Conservation (phyloP, 495 filamentous ascomycete genomes). For the Penicillium goetzii region DNA sequence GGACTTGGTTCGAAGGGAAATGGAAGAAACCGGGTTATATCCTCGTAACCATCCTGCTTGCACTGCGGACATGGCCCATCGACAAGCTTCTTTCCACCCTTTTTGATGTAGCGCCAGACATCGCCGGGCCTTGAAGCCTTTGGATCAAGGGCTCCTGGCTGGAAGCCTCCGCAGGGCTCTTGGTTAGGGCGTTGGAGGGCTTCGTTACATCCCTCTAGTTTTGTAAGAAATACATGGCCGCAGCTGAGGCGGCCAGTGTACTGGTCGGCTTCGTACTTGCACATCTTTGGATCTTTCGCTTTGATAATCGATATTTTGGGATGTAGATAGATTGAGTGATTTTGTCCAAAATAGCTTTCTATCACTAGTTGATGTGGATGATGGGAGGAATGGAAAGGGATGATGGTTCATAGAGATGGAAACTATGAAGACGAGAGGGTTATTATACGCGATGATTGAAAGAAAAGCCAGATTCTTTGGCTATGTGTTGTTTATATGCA, state of each 20-base stretch:
- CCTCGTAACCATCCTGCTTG: neutral
- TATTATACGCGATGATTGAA: neutral
- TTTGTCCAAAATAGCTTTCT: neutral
- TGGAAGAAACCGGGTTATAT: neutral
- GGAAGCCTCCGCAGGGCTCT: neutral
- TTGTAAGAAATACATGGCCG: constrained; percentile 1
- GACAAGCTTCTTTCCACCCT: neutral
- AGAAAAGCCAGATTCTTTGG: neutral
- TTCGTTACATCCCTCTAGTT: neutral
- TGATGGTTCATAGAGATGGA: neutral
- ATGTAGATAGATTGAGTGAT: neutral
- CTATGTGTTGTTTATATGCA: neutral
- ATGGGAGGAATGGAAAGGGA: neutral
- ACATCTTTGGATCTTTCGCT: neutral
- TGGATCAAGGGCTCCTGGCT: neutral
- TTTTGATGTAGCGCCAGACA: neutral
- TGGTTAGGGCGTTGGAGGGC: neutral
- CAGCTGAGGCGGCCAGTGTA: constrained; percentile 5
- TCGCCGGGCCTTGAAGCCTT: neutral
- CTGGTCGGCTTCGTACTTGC: neutral
- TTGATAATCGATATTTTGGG: neutral
- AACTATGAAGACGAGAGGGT: neutral
- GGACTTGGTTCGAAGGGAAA: constrained; percentile 5
- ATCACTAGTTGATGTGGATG: neutral
- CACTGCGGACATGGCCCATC: constrained; percentile 9